These are phyloP conservation scores for Verticillium longisporum DNA, from an alignment of 2,329 filamentous ascomycete species.

Conservation along the genomic window DNA sequence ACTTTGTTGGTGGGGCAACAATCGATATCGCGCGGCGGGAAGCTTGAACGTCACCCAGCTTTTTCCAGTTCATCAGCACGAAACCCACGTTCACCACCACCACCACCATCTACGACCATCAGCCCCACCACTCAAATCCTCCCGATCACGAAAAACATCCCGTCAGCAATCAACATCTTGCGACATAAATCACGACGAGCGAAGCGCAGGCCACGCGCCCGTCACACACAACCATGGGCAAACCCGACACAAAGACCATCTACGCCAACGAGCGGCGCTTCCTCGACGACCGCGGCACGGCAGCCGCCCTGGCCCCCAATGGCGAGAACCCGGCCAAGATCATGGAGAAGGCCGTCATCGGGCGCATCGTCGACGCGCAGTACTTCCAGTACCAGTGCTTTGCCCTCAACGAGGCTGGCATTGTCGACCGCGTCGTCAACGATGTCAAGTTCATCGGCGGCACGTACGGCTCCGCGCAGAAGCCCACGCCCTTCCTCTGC, in stretches of 20 bases:
- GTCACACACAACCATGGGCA: conserved; percentile 21
- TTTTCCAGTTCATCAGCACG: neutral
- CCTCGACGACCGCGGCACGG: conserved; percentile 85
- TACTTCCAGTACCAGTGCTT: conserved; percentile 99
- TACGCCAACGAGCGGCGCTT: conserved; percentile 75
- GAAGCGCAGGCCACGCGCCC: neutral
- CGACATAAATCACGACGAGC: too few relatives aligned
- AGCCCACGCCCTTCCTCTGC: conserved; percentile 88
- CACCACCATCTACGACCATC: neutral
- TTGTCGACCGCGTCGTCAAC: conserved; percentile 85
- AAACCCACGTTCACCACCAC: neutral
- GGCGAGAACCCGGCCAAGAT: conserved; percentile 93
- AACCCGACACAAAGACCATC: conserved; percentile 40
- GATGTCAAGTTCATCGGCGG: conserved; percentile 79
- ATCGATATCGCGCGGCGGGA: neutral
- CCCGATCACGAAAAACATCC: neutral
- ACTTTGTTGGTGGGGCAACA: conserved; percentile 34
- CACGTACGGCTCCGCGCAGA: conserved; percentile 76
- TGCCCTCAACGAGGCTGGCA: conserved; percentile 74
- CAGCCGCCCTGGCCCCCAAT: conserved; percentile 67
- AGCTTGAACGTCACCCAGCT: neutral
- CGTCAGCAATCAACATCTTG: neutral
- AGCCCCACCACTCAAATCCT: neutral
- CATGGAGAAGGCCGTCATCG: conserved; percentile 90
- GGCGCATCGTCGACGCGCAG: conserved; percentile 90